These are phyloP conservation scores for Gossypium longicalyx DNA, from an alignment of 345 rosid species.

Conservation along the genomic window DNA sequence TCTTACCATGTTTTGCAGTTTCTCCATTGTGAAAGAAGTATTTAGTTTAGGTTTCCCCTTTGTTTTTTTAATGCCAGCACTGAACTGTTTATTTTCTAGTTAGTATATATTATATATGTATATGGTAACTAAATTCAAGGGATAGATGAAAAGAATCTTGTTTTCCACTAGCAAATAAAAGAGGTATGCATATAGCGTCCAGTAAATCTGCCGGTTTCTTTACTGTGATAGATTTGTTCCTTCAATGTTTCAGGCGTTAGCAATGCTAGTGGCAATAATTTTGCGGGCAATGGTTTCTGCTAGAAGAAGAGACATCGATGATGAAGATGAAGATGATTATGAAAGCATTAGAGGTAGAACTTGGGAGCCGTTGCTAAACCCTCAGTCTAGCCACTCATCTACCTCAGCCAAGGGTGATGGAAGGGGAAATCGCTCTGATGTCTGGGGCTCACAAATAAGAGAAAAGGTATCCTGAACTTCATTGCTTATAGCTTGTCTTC, in stretches of 20 bases:
- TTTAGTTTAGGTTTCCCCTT: not conserved
- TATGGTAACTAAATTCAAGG: not conserved
- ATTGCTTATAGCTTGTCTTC: not conserved
- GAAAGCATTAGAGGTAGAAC: conserved; percentile 53
- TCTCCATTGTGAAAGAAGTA: not conserved
- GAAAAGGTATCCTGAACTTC: conserved; percentile 56
- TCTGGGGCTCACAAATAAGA: conserved; percentile 69
- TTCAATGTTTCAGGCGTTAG: conserved; percentile 45
- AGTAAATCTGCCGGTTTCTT: not conserved
- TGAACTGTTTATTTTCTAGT: not conserved
- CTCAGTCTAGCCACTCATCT: conserved; percentile 54
- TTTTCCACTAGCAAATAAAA: not conserved
- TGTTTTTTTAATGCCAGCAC: not conserved
- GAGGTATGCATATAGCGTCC: not conserved
- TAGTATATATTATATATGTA: not conserved
- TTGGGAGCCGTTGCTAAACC: conserved; percentile 68
- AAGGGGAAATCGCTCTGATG: conserved; percentile 39
- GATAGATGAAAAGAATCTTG: not conserved
- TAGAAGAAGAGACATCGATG: conserved; percentile 36
- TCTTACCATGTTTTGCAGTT: conserved; percentile 2
- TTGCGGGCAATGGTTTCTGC: conserved; percentile 71
- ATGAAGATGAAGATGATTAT: conserved; percentile 46
- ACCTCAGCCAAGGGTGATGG: conserved; percentile 41
- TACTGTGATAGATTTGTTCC: conserved; percentile 10
- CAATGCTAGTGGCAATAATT: conserved; percentile 64